Conservation (phyloP, 2,329 filamentous ascomycete species). For the Hymenoscyphus salicellus region DNA sequence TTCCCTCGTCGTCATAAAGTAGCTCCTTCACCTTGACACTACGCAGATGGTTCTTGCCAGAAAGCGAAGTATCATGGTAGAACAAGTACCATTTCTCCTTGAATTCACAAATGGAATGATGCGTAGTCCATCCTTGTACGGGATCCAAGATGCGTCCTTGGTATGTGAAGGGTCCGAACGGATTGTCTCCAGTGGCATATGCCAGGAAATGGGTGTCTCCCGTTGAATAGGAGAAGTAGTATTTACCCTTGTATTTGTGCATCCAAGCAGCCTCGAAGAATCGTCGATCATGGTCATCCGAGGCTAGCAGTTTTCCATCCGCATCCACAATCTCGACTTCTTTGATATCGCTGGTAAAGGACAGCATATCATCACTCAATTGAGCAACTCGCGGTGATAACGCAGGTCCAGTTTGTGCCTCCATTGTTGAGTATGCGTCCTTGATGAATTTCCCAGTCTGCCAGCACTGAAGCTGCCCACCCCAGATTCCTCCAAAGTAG, state of each 20-base stretch:
- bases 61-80: slow-evolving; percentile 70
- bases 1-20: slow-evolving; percentile 64
- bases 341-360: slow-evolving; percentile 52
- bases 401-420: slow-evolving; percentile 58
- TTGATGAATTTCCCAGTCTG: slow-evolving; percentile 55
- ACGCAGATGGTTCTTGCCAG: slow-evolving; percentile 67
- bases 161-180: slow-evolving; percentile 71
- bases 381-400: slow-evolving; percentile 65
- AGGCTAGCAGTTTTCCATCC: slow-evolving; percentile 56
- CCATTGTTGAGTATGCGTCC: slow-evolving; percentile 53
- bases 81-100: slow-evolving; percentile 70
- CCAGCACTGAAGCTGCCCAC: slow-evolving; percentile 78
- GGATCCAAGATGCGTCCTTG: slow-evolving; percentile 69
- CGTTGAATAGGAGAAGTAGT: slow-evolving; percentile 77
- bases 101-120: slow-evolving; percentile 76
- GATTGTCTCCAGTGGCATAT: slow-evolving; percentile 63
- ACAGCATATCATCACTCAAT: slow-evolving; percentile 63
- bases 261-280: slow-evolving; percentile 83
- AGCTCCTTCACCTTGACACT: slow-evolving; percentile 75
- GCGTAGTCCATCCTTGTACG: slow-evolving; percentile 77
- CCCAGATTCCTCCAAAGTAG: slow-evolving; percentile 80
- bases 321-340: slow-evolving; percentile 64
- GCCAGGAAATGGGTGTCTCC: slow-evolving; percentile 73
- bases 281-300: slow-evolving; percentile 68
- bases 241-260: slow-evolving; percentile 66